Base-by-base conservation (phyloP, 306 rosid species). In the Acacia confusa region DNA sequence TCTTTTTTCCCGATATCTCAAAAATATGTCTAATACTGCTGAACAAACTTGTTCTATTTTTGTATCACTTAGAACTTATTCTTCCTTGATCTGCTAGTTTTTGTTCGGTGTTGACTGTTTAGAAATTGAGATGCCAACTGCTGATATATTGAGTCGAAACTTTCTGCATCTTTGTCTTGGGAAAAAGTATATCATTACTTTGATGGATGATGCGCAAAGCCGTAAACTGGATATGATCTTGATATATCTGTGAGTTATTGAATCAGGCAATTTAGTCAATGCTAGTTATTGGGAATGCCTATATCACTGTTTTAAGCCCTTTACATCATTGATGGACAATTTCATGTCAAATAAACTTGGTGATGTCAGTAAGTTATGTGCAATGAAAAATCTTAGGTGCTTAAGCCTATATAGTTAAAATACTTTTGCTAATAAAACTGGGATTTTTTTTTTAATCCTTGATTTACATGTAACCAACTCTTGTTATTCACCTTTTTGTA, bases 221-320 rank as follows among this genome's bases (percentile, higher is more conserved):
- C n/a, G n/a, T n/a, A 14, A 63, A 72, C 50, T 71, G 79, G 61
- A 74, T 36, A 14, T 69, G 66, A 38, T 60, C 45, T 32, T 69
- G 71, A 58, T 58, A 60, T 27, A 52, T 68, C 22, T 70, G 41
- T 57, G 41, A 20, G 28, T 41, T 43, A 70, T 11, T 60, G 43
- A 36, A 40, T 58, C 17, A 32, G 64, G 45, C 66, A 19, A 19
- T 41, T 75, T 32, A 17, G 57, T 66, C 13, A 69, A n/a, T 76
- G 55, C 78, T 57, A 55, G 7, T 43, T 25, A 16, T 17, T 38
- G 0, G 48, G 27, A 16, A 6, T 74, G 41, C 61, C 64, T 4
- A 20, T 34, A 60, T 68, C 13, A 5, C 72, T 70, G 72, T 15
- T 20, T 38, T 32, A 14, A 30, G 38, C 40, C 13, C 10, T 60